Conservation (phyloP, 2,329 filamentous ascomycete genomes). For the Alternaria incomplexa region DNA sequence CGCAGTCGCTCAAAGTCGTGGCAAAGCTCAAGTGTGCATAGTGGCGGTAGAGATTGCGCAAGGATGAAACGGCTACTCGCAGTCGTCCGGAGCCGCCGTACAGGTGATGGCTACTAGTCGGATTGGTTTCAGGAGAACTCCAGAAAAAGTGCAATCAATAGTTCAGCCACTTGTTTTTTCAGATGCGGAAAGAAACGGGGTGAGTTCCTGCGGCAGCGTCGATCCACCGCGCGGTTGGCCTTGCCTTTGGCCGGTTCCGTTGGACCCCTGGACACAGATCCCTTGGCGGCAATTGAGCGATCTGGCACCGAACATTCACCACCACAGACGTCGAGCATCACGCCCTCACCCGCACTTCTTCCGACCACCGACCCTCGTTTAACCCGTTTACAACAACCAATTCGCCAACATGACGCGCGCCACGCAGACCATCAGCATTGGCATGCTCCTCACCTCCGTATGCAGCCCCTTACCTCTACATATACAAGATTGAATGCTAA, state of each 20-base stretch:
- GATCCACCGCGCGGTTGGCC: slow-evolving; percentile 16
- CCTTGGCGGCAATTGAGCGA: slow-evolving; percentile 34
- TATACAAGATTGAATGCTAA: slow-evolving; percentile 23
- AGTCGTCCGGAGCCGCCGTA: neutral
- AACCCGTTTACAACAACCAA: neutral
- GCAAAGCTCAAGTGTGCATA: slow-evolving; percentile 16
- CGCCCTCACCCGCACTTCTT: slow-evolving; percentile 6
- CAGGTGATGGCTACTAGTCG: neutral
- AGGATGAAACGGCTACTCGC: slow-evolving; percentile 5
- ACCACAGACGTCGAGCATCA: slow-evolving; percentile 21
- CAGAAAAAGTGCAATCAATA: slow-evolving; percentile 12
- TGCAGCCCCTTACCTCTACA: slow-evolving; percentile 17
- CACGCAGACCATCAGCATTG: slow-evolving; percentile 87
- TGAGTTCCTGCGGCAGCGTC: slow-evolving; percentile 10
- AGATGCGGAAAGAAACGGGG: slow-evolving; percentile 5
- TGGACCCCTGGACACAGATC: slow-evolving; percentile 28
- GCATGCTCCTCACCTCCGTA: slow-evolving; percentile 88
- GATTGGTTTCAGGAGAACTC: neutral
- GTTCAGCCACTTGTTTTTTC: slow-evolving; percentile 14
- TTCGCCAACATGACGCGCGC: slow-evolving; percentile 83
- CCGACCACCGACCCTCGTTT: slow-evolving; percentile 33
- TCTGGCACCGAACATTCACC: slow-evolving; percentile 30
- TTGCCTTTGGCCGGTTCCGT: slow-evolving; percentile 22
- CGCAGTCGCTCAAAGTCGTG: slow-evolving; percentile 5
- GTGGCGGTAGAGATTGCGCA: slow-evolving; percentile 2